Evolutionary conservation across 805 yeast species (phyloP), one percentile per base, ranked within the genome.

Genomic region (Candida nemodendra): DNA sequence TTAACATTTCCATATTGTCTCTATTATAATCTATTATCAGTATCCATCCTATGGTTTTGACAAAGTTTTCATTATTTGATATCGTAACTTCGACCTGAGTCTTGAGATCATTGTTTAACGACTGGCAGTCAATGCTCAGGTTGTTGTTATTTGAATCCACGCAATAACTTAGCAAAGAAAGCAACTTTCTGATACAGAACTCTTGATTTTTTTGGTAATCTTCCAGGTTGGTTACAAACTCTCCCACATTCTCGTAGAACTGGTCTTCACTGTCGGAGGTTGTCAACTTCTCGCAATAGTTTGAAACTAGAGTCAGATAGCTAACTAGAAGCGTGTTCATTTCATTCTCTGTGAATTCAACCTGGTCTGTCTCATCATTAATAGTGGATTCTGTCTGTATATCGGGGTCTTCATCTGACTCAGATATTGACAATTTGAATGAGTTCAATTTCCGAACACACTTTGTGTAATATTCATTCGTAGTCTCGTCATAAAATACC

Each of bases 101-200:
- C 26, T 40, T 47, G 4, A 51, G 18, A 9, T 47, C 46, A 11
- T 39, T 22, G 4, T 41, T 47, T 18, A 55, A 32, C 9, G 35
- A 30, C 30, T 25, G 38, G 18, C 31, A 45, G 31, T 53, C 54
- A 18, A 54, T 36, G 14, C 27, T 30, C 26, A 50, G 32, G 38
- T 55, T 57, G 26, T 47, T 49, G 13, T 35, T 30, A 31, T 61
- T 60, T 4, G 54, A 49, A 6, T 51, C 44, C 2, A 51, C 52
- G 1, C 59, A 43, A 38, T 59, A 61, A n/a, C 60, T 59, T 34
- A 75, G 42, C 25, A 76, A 50, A 0, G 79, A 71, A 11, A 74
- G 52, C 57, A 72, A 56, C 49, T 76, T 76, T 27, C 79, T 59
- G 3, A 76, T 44, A 39, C 79, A 74, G 50, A 76, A 76, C 21